Evolutionary conservation across 371 early-diverging fungal genomes (phyloP).

Genomic region (Syncephalis plumigaleata): DNA sequence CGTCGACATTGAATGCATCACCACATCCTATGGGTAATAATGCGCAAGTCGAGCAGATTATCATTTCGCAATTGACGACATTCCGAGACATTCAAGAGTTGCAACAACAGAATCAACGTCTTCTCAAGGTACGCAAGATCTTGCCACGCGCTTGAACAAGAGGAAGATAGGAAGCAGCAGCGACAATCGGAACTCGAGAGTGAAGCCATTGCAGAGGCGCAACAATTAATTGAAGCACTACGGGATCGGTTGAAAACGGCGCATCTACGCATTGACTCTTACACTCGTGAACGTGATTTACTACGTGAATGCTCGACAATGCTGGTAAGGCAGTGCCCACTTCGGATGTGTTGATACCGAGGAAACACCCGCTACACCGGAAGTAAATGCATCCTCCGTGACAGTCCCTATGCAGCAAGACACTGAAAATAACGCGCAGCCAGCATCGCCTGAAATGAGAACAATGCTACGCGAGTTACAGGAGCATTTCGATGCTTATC

Average conservation of each 20-base stretch:
- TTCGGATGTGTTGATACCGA: background rate
- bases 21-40: too few species aligned
- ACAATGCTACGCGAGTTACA: conserved; percentile 15
- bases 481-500: conserved; percentile 32
- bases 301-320: conserved; percentile 12
- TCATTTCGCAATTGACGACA: conserved; percentile 23
- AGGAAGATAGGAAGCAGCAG: conserved; percentile 15
- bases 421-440: background rate
- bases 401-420: background rate
- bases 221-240: conserved; percentile 21
- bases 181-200: conserved; percentile 18
- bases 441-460: conserved; percentile 6
- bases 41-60: conserved; percentile 2
- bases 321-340: background rate
- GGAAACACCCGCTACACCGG: too few species aligned
- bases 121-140: conserved; percentile 27
- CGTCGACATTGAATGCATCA: conserved; percentile 7
- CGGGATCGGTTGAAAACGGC: conserved; percentile 18
- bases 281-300: conserved; percentile 28
- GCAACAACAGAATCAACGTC: conserved; percentile 33
- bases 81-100: conserved; percentile 29
- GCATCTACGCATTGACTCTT: conserved; percentile 16
- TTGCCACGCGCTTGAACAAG: conserved; percentile 20
- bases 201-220: conserved; percentile 24
- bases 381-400: background rate